Conservation (phyloP, 2,329 filamentous ascomycete species). For the Gnomoniopsis sp. region DNA sequence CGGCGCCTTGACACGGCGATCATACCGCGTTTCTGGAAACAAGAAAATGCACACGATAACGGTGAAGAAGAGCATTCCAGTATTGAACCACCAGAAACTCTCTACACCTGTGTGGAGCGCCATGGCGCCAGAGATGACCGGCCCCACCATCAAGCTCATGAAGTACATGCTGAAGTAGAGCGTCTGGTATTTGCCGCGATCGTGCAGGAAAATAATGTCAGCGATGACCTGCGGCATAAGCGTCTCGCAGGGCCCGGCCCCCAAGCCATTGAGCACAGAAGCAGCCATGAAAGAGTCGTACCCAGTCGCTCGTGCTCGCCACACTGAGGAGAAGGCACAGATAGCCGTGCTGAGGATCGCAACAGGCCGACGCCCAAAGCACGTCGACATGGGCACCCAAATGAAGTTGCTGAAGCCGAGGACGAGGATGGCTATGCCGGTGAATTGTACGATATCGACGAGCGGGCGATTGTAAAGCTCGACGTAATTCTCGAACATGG, state of each 20-base stretch:
- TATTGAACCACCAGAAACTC: conserved; percentile 66
- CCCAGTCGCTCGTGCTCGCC: conserved; percentile 52
- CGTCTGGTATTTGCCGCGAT: conserved; percentile 53
- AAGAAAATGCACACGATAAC: conserved; percentile 52
- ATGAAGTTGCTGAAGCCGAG: conserved; percentile 50
- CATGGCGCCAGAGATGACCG: conserved; percentile 50
- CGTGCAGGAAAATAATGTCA: conserved; percentile 63
- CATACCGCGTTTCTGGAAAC: conserved; percentile 62
- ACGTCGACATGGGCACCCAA: conserved; percentile 47
- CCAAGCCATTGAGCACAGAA: conserved; percentile 59
- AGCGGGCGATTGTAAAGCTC: conserved; percentile 51
- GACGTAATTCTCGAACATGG: conserved; percentile 59
- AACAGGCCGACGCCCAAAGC: conserved; percentile 44
- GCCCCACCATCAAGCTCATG: conserved; percentile 53
- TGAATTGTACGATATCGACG: conserved; percentile 47
- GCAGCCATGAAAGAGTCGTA: conserved; percentile 64
- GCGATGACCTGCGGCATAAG: conserved; percentile 61
- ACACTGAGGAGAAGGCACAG: conserved; percentile 42
- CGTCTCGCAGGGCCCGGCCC: conserved; percentile 60
- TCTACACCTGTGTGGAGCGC: conserved; percentile 55
- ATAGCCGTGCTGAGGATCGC: conserved; percentile 41
- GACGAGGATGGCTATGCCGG: conserved; percentile 43
- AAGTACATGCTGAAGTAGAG: conserved; percentile 61
- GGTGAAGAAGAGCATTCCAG: conserved; percentile 47
- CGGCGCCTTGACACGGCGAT: conserved; percentile 38